Base-by-base conservation (phyloP, 2,329 filamentous ascomycete species). In the Graphilbum fragrans region DNA sequence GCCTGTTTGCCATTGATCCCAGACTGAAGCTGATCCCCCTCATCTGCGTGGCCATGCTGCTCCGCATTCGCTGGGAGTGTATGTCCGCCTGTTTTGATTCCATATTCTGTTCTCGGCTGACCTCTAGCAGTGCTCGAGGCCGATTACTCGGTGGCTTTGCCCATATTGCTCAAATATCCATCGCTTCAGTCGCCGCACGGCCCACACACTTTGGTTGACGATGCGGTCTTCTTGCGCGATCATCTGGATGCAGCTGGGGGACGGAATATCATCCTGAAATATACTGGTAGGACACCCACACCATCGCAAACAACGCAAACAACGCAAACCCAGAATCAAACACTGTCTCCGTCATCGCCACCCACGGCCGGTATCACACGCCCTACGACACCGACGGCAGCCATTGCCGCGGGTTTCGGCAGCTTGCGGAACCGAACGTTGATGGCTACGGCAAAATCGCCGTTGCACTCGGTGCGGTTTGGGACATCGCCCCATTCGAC, bases 31-130 rank as follows among this genome's bases (percentile, higher is more conserved):
- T 96, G 25, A 77, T 96, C 50, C 86, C 96, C 54, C 70, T 92
- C 42, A 80, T 95, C n/a, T 95, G 88, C 51, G 78, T 95, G 39
- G 81, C 87, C 6, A 96, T 98, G 88, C 67, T 98, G 20, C 67
- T 98, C 36, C 77, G 92, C 39, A 86, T 96, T 51, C 77, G 90
- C 43, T 95, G 88, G 88, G 77, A 88, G 51, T 65, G 85, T 92
- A 64, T 66, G 81, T 61, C 4, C 21, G 9, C 27, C 14, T 29
- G 25, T 34, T 34, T 34, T 17, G 4, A 4, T 17, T 34, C 14
- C n/a, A 10, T 20, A 4, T 19, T 32, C 17, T 27, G 11, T 16
- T 23, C 19, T 18, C 22, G 5, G 12, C 41, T 47, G 22, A 49
- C 33, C 3, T 12, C 5, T 5, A 1, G 17, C 46, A 87, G 83